Base-by-base conservation (phyloP, 768 basidiomycete genomes). In the Pilatotrama ljubarskyi region DNA sequence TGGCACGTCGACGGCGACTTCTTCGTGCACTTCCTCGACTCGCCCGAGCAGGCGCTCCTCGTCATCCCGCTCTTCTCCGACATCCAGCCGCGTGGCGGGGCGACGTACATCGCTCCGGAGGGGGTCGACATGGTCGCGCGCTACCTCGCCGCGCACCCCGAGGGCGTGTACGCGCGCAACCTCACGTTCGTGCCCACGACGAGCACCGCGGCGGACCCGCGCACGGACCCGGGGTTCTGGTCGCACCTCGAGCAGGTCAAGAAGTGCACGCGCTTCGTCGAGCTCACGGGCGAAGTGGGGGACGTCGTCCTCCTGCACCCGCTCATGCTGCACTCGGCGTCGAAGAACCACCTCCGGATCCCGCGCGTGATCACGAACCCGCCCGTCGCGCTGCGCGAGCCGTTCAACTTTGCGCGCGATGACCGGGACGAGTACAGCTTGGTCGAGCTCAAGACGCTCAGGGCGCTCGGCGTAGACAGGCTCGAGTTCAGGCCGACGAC, bases 1-100 rank as follows among this genome's bases (percentile, higher is more conserved):
- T 88, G 85, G 85, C 85, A 87, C 68, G 81, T 84, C 43, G 82
- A 84, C 64, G 84, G 82, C 17, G 82, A 84, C 64, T 84, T 83
- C 66, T 85, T 84, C 69, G 77, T 82, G 25, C 83, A 84, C 69
- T 88, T 78, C 67, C 79, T 88, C 51, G 85, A 86, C 67, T 86
- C 84, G 20, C 84, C 82, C 3, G 85, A 87, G 68, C 85, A 86
- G 72, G 85, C 79, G 5, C 73, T 86, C 29, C 77, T 86, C 53
- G 83, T 84, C 20, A 84, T 85, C 55, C 84, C 84, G 2, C 75
- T 87, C 48, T 87, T 80, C 69, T 79, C 82, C 26, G 79, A 85
- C 52, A 85, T 88, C 69, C 63, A 70, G 42, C 78, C 79, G 7
- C 68, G 75, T 18, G 85, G 83, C 13, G 86, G 85, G 26, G 85